Evolutionary conservation across 2,329 filamentous ascomycete genomes (phyloP).

Genomic region (Paecilomyces niveus): DNA sequence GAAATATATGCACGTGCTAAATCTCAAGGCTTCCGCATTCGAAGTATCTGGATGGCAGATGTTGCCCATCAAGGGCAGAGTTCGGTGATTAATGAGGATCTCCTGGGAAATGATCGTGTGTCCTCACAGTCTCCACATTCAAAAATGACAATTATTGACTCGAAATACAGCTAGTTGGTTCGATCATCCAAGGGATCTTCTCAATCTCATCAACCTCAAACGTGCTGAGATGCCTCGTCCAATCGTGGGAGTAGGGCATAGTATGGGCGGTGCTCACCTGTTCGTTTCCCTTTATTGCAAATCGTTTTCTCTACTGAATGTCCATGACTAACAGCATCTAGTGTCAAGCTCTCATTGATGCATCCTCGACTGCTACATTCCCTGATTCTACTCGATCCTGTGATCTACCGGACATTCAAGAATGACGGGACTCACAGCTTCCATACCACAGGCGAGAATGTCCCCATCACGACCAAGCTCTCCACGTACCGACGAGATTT

Average conservation of each 20-base stretch:
- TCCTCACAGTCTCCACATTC: neutral
- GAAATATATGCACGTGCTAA: constrained; percentile 60
- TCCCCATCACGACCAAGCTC: constrained; percentile 38
- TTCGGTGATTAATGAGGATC: constrained; percentile 65
- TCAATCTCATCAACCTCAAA: constrained; percentile 79
- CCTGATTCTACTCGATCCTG: constrained; percentile 76
- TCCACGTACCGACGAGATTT: constrained; percentile 68
- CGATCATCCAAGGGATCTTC: constrained; percentile 76
- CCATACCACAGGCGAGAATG: constrained; percentile 15
- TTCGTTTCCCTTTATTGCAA: constrained; percentile 14
- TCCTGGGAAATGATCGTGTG: constrained; percentile 77
- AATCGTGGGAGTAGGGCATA: constrained; percentile 79
- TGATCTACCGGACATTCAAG: constrained; percentile 53
- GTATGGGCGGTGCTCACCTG: constrained; percentile 73
- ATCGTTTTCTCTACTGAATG: neutral
- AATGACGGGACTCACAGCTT: constrained; percentile 23
- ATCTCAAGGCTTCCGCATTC: constrained; percentile 59
- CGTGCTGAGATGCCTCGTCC: constrained; percentile 72
- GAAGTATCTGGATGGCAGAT: constrained; percentile 84
- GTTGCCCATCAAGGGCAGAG: constrained; percentile 78
- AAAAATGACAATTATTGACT: constrained; percentile 10
- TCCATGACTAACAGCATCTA: constrained; percentile 11
- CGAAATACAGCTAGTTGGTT: constrained; percentile 63
- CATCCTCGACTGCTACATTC: constrained; percentile 74
- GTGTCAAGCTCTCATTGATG: constrained; percentile 61